Percentiles rank a stretch among this genome's conserved stretches.
Evolutionary conservation across 495 filamentous ascomycete genomes (phyloP).

Genomic region (Penicillium odoratum): DNA sequence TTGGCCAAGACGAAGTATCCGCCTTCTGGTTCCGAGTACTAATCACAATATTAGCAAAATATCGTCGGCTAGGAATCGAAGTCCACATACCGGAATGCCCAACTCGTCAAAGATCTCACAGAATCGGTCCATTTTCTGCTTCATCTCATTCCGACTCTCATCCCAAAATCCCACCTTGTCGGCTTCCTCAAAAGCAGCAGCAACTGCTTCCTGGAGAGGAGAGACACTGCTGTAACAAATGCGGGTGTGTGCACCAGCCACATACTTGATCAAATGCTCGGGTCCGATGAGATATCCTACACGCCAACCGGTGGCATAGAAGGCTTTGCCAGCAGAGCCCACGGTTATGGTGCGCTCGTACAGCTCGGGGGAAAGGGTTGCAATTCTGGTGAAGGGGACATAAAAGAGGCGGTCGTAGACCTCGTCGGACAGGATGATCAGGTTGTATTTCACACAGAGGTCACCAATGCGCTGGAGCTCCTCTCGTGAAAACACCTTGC

Average conservation of each 20-base stretch:
- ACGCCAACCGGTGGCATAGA: slow-evolving; percentile 96
- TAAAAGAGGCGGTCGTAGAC: slow-evolving; percentile 96
- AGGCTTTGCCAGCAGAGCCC: slow-evolving; percentile 94
- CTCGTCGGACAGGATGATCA: slow-evolving; percentile 95
- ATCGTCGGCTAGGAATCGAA: neutral
- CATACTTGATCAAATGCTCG: slow-evolving; percentile 85
- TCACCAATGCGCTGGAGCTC: slow-evolving; percentile 86
- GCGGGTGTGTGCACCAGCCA: slow-evolving; percentile 86
- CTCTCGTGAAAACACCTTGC: slow-evolving; percentile 83
- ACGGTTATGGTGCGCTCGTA: slow-evolving; percentile 87
- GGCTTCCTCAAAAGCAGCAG: slow-evolving; percentile 90
- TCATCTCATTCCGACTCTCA: slow-evolving; percentile 79
- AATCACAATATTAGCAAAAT: slow-evolving; percentile 1
- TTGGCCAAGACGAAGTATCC: slow-evolving; percentile 97
- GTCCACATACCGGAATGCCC: slow-evolving; percentile 63
- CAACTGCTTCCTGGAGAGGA: slow-evolving; percentile 93
- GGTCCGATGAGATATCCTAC: slow-evolving; percentile 95
- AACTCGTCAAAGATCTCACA: slow-evolving; percentile 88
- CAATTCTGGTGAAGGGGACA: slow-evolving; percentile 88
- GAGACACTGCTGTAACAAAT: slow-evolving; percentile 96
- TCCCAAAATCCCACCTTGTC: slow-evolving; percentile 88
- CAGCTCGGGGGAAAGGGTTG: slow-evolving; percentile 83
- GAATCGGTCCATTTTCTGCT: slow-evolving; percentile 81
- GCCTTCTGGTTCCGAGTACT: slow-evolving; percentile 89
- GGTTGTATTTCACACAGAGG: slow-evolving; percentile 88